Base-by-base conservation (phyloP, 345 rosid genomes). In the Kandelia obovata region DNA sequence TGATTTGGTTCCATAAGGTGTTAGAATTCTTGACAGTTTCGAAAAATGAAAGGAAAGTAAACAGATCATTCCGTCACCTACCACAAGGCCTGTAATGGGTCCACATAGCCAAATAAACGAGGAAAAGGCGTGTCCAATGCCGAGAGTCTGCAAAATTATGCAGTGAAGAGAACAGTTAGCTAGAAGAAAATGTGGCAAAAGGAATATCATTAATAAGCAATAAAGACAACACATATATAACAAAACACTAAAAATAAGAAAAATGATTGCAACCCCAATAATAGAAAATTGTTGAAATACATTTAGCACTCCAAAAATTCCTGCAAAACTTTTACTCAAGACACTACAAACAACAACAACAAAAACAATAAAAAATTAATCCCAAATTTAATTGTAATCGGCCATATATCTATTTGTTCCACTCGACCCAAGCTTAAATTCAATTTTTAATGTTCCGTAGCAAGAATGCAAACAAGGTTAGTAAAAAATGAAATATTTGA, bases 101-200 rank as follows among this genome's bases (percentile, higher is more conserved):
- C 99, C 98, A 39, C 99, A 95, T 6, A 95, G 91, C 98, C 98
- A 90, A 80, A 95, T 95, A 73, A 90, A 95, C 3, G 99, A 95
- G 70, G 99, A 92, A 83, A 95, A 95, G 20, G 98, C 97, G 67
- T 95, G 99, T 26, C 80, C 79, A 34, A 90, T 87, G 64, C 99
- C 98, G 68, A 95, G 97, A 19, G 97, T 95, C 99, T 95, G 97
- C 88, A 88, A 63, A 49, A 69, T 67, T 11, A 47, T 11, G 15
- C 2, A 58, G 31, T 32, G 28, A 6, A n/a, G 49, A 62, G 46
- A 63, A 70, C 43, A 6, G 58, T n/a, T 64, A 72, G 62, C 28
- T 62, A n/a, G 53, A 26, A 26, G 47, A 51, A 59, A 59, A 20
- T 17, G 28, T 53, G 64, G 43, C 30, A 31, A 21, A 73, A 53